These are phyloP conservation scores for Hapsidospora chrysogenum DNA, from an alignment of 495 filamentous ascomycete species.

Conservation along the genomic window DNA sequence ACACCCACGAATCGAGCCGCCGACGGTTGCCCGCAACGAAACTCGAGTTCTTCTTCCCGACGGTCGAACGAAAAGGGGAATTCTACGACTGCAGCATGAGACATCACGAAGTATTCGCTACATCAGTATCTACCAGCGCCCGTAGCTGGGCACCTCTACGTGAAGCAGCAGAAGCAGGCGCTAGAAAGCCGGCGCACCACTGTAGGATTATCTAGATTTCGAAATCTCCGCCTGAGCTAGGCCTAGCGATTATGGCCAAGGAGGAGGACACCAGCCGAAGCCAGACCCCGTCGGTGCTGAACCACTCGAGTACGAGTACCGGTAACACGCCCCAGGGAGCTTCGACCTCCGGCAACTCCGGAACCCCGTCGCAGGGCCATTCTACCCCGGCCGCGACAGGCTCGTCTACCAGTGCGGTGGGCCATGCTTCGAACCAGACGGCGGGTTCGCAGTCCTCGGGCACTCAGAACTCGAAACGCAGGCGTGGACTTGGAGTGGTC, in stretches of 20 bases:
- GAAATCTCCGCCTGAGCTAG: too few relatives aligned
- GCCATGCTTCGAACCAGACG: slow-evolving; percentile 1
- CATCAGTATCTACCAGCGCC: neutral
- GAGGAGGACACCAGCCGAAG: slow-evolving; percentile 8
- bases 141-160: neutral
- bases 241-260: slow-evolving; percentile 10
- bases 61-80: too few relatives aligned
- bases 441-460: too few relatives aligned
- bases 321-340: slow-evolving; percentile 3
- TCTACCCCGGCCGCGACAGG: slow-evolving; percentile 6
- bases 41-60: too few relatives aligned
- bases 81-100: too few relatives aligned
- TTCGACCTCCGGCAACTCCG: slow-evolving; percentile 3
- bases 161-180: neutral
- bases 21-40: too few relatives aligned
- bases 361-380: neutral
- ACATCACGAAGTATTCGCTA: too few relatives aligned
- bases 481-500: slow-evolving; percentile 33
- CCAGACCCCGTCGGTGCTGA: neutral
- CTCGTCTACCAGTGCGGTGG: slow-evolving; percentile 9
- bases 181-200: neutral
- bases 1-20: too few relatives aligned
- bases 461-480: slow-evolving; percentile 20
- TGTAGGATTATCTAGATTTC: too few relatives aligned
- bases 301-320: neutral